Evolutionary conservation across 495 filamentous ascomycete genomes (phyloP).

Genomic region (Talaromyces ruber): DNA sequence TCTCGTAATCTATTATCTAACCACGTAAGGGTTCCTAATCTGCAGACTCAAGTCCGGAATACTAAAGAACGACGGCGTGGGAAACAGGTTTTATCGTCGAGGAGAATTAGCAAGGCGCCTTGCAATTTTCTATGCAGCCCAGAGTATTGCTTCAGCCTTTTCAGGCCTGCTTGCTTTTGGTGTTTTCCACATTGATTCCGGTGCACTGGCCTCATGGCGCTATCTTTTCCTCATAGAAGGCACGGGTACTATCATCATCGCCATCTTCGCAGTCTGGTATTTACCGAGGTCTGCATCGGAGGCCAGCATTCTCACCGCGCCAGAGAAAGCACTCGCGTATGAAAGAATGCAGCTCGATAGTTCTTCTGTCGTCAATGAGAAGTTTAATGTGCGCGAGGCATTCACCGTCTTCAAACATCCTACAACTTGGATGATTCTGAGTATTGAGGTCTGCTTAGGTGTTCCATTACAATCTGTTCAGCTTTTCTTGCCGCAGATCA

Average conservation of each 20-base stretch:
- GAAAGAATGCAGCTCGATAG: conserved; percentile 54
- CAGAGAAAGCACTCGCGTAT: conserved; percentile 51
- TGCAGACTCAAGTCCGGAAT: not conserved
- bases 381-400: conserved; percentile 47
- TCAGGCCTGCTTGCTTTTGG: conserved; percentile 54
- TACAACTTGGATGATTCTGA: conserved; percentile 44
- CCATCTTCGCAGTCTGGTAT: conserved; percentile 50
- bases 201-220: conserved; percentile 41
- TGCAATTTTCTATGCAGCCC: conserved; percentile 58
- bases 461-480: conserved; percentile 53
- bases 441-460: conserved; percentile 55
- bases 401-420: conserved; percentile 46
- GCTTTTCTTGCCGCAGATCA: conserved; percentile 58
- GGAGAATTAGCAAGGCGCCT: conserved; percentile 58
- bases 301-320: conserved; percentile 43
- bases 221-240: conserved; percentile 65
- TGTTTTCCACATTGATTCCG: conserved; percentile 53
- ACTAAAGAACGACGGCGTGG: conserved; percentile 8
- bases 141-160: conserved; percentile 54
- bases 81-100: conserved; percentile 48
- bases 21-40: not conserved
- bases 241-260: conserved; percentile 41
- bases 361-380: conserved; percentile 52
- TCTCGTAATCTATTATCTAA: conserved; percentile 1
- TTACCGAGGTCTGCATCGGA: conserved; percentile 46